Base-by-base conservation (phyloP, 225 moss, liverwort and hornwort genomes). In the Neckera pumila region DNA sequence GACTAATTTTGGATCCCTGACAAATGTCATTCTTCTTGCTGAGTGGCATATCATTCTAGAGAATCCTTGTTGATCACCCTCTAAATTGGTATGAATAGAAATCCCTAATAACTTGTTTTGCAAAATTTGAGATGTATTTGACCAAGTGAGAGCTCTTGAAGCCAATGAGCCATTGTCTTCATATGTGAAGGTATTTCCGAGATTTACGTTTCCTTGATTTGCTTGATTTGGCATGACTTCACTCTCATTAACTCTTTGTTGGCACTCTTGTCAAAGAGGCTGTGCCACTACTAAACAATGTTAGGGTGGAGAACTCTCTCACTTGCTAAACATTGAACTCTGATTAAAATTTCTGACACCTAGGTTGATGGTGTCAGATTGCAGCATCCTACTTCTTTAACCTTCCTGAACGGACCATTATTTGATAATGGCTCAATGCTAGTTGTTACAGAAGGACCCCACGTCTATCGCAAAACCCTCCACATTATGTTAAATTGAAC, bases 371-470 rank as follows among this genome's bases (percentile, higher is more conserved):
- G 86, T 92, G 62, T 62, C 91, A 97, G 97, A 73, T 94, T 97
- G 85, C 97, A 97, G 92, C 95, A 96, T 88, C 97, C 97, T 65
- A 89, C 97, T 88, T 90, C 94, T 65, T 88, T 97, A 77, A 90
- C 95, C 64, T 96, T 93, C 89, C 90, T 97, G 66, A 91, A 76
- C 80, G 95, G 95, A 79, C 90, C 95, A 56, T 85, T 88, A 71
- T 94, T 89, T 86, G 91, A 90, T 36, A 92, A 89, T 82, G 89
- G 95, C 59, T 90, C 92, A 72, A 86, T 92, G 49, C 79, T 97
- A 83, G 95, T 94, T 84, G 93, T 97, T 87, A 95, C 95, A 10
- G 95, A 97, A 80, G 95, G 95, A 6, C 93, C 95, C 62, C 95
- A 97, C 95, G 95, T 96, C 86, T 60, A 77, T 77, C 60, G 28